Base-by-base conservation (phyloP, 352 stramenopile species). In the Pythium scleroteichum region DNA sequence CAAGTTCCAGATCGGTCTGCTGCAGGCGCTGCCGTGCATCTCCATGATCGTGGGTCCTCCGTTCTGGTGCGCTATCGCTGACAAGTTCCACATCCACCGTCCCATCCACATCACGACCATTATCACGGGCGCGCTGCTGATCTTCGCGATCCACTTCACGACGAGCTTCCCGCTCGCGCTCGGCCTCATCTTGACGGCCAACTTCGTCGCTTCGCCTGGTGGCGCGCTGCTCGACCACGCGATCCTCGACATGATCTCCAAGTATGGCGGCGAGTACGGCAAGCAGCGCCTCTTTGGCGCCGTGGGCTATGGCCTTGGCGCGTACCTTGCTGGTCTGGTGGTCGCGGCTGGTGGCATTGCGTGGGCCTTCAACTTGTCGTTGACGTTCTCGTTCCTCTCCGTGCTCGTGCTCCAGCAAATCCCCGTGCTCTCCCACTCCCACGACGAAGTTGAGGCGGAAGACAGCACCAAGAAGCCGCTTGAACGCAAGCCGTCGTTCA, bases 271-370 rank as follows among this genome's bases (percentile, higher is more conserved):
- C 16, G 85, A 94, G 63, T 94, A 92, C 62, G 85, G 85, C 67
- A 92, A 91, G 66, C 85, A 94, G 65, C 82, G 85, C 0, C 70
- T 94, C 55, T 92, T 90, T 53, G 85, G 82, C 38, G 82, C 85
- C 2, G 67, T 94, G 32, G 85, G 85, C 24, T 94, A 80, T 55
- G 85, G 85, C 4, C 42, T 66, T 14, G 65, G 69, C 22, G 85
- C 82, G 9, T 94, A 92, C 69, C 53, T 92, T 48, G 82, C 82
- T 22, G 80, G 82, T 0, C 64, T 91, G 44, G 64, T 88, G 38
- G 82, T 92, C 32, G 66, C 75, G 0, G 68, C 72, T 2, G 73
- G 62, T 3, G 80, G 85, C 33, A 90, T 94, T 53, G 68, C 74
- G 26, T 94, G 78, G 82, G 72, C 77, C n/a, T 94, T 94, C 65